A percentile compares a stretch with the other conserved stretches of the same genome.
Evolutionary conservation across 2,329 filamentous ascomycete genomes (phyloP).

Genomic region (Microcyclospora pomicola): DNA sequence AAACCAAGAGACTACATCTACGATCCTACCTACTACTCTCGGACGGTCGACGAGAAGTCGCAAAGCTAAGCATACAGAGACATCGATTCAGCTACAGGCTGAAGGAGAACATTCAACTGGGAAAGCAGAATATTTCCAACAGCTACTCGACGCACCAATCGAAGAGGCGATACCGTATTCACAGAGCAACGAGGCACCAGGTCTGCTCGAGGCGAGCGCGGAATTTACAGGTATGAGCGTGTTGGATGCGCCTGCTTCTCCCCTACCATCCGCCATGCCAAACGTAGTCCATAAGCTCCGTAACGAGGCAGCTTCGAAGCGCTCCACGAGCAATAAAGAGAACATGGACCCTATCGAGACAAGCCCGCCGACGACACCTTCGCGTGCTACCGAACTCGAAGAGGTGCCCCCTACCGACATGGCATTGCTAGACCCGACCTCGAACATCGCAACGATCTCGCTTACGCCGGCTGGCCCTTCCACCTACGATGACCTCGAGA

Average conservation of each 20-base stretch:
- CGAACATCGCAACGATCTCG: not conserved
- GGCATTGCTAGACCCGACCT: no score
- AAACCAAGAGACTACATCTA: no score
- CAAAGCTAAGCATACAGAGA: not conserved
- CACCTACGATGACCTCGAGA: slow-evolving; percentile 15
- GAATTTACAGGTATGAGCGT: no score
- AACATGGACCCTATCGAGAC: slow-evolving; percentile 14
- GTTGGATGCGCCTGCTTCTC: slow-evolving; percentile 9
- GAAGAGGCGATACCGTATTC: no score
- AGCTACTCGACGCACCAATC: no score
- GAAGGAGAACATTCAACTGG: not conserved
- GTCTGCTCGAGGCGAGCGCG: no score
- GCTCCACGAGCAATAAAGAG: slow-evolving; percentile 21
- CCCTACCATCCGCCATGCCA: slow-evolving; percentile 10
- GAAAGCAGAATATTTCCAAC: no score
- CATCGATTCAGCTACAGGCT: not conserved
- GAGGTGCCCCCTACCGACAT: no score
- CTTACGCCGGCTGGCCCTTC: slow-evolving; percentile 1
- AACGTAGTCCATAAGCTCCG: slow-evolving; percentile 12
- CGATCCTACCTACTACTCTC: no score
- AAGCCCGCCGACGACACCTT: not conserved
- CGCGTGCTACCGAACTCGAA: no score
- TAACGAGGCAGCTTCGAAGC: slow-evolving; percentile 14
- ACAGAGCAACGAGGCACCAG: no score
- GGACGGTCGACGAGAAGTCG: not conserved